Evolutionary conservation across 139 green algal species (phyloP), one percentile per base, ranked within the genome.

Genomic region (Chlorella sp.): DNA sequence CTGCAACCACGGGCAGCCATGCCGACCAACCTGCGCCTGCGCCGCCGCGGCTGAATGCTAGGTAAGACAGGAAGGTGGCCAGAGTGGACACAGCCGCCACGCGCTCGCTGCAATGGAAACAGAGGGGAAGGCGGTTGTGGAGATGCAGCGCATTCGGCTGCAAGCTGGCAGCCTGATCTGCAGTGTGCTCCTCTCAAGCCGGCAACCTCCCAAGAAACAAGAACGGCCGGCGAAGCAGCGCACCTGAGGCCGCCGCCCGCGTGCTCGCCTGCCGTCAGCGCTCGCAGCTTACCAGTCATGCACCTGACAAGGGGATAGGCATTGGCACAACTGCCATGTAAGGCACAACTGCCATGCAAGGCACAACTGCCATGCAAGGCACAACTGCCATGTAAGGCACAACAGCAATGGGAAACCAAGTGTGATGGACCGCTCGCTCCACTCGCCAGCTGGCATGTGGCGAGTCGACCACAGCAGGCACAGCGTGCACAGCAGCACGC

Each of bases 11-110:
- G n/a, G n/a, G n/a, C n/a, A n/a, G n/a, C n/a, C 44, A 7, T 17
- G 44, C 44, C 44, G 12, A 15, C 51, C 13, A 9, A 60, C 51
- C 51, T 60, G 51, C 51, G 21, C 51, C 51, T 20, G 51, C 21
- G 32, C 56, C 44, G 16, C 57, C 65, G 26, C 34, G 47, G 32
- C 84, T 79, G 80, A 91, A 88, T 55, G 56, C 73, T 5, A 95
- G 86, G 82, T 93, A 94, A 38, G 85, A 82, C 26, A 95, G 82
- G 79, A 94, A 92, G 18, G 65, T 78, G 23, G 90, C 89, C 41
- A 95, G 84, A 3, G 89, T 88, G 62, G 65, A 82, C 13, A 90
- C 44, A 0, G 88, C 79, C 9, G 90, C 65, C 16, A 89, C 80
- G 11, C 74, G 65, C 55, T 95, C 90, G 26, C 86, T 87, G 44